Evolutionary conservation across 73 alveolate genomes (phyloP).

Genomic region (Paramecium sexaurelia): DNA sequence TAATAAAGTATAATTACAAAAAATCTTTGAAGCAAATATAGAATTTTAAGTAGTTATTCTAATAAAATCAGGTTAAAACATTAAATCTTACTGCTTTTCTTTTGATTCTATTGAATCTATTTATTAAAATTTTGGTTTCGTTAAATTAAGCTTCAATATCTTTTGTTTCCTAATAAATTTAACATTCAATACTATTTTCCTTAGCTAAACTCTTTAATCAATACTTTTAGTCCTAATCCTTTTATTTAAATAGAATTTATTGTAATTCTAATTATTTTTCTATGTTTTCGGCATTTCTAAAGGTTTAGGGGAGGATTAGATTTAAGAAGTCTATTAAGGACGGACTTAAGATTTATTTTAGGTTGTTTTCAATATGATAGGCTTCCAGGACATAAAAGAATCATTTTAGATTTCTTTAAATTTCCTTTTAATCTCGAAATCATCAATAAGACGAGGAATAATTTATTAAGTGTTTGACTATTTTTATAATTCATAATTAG

Average conservation of each 20-base stretch:
- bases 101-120: conserved; percentile 24
- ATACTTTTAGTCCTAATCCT: background rate
- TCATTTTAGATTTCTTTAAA: background rate
- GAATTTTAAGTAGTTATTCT: background rate
- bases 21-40: background rate
- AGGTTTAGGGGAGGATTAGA: background rate
- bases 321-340: background rate
- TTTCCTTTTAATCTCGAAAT: background rate
- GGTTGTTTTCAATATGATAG: background rate
- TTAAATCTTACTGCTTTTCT: background rate
- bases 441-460: background rate
- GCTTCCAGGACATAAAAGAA: background rate
- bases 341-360: background rate
- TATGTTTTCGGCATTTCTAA: background rate
- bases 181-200: background rate
- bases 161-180: background rate
- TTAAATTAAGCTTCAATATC: background rate
- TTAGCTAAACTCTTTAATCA: background rate
- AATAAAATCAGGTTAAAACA: background rate
- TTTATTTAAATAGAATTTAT: background rate
- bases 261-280: background rate
- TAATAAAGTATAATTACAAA: background rate
- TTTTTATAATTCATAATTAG: background rate
- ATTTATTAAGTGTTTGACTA: background rate
- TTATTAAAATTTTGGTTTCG: conserved; percentile 3